phyloP scores from a whole-genome alignment of 2,329 filamentous ascomycete genomes.

The Colletotrichum tamarilloi region DNA sequence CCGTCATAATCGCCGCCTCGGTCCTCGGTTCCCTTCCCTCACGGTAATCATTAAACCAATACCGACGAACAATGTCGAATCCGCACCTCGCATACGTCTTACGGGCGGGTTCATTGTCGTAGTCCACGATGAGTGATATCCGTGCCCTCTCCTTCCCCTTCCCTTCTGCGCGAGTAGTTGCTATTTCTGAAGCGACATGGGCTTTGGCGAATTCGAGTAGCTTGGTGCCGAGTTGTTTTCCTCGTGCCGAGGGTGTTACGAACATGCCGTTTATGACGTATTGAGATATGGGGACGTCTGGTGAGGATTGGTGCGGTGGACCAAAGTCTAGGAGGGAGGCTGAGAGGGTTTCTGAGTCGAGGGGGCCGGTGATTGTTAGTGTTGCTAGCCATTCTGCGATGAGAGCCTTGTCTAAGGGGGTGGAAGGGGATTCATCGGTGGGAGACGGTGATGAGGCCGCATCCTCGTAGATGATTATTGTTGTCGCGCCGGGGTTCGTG shows the following conservation, averaged over 20 bases:
- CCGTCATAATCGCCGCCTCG: slow-evolving; percentile 28
- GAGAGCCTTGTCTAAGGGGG: not conserved
- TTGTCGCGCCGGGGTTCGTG: slow-evolving; percentile 15
- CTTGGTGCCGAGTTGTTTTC: not conserved
- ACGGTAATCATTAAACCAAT: slow-evolving; percentile 29
- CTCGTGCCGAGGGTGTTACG: slow-evolving; percentile 12
- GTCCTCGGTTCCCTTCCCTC: slow-evolving; percentile 9
- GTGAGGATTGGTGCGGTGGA: not conserved
- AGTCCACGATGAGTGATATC: slow-evolving; percentile 16
- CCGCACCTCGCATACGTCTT: slow-evolving; percentile 14
- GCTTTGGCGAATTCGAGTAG: slow-evolving; percentile 7
- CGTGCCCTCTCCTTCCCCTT: not conserved
- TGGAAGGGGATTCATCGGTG: no score
- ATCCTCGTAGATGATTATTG: slow-evolving; percentile 8
- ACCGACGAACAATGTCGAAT: slow-evolving; percentile 22
- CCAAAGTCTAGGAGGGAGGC: not conserved
- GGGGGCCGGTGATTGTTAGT: slow-evolving; percentile 14
- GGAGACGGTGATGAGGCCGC: not conserved
- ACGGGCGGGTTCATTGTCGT: slow-evolving; percentile 18
- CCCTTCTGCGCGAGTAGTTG: not conserved
- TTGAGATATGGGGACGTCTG: not conserved
- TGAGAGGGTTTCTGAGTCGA: slow-evolving; percentile 4
- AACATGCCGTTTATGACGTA: slow-evolving; percentile 31
- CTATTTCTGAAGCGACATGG: not conserved
- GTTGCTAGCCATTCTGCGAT: slow-evolving; percentile 15